Percentiles rank a stretch among this genome's conserved stretches.
Evolutionary conservation across 305 asterid genomes (phyloP).

Genomic region (Fraxinus sp.): DNA sequence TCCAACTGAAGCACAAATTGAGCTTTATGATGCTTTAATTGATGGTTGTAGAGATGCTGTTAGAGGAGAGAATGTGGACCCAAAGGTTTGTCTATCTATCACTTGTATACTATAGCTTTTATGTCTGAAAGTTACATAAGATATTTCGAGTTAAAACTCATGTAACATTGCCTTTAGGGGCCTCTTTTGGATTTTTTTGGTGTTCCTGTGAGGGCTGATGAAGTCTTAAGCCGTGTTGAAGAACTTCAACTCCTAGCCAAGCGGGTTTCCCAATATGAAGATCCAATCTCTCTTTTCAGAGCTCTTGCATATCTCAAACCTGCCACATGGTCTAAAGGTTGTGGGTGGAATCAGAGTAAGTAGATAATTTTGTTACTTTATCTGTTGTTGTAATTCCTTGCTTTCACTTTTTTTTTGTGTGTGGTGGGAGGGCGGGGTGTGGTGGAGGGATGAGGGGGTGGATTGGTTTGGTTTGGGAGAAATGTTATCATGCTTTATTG

Average conservation of each 20-base stretch:
- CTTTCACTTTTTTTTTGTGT: neutral
- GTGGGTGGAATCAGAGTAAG: conserved; percentile 99
- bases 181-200: conserved; percentile 98
- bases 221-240: conserved; percentile 82
- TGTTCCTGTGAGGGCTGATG: conserved; percentile 95
- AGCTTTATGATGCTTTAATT: conserved; percentile 84
- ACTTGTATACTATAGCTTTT: conserved; percentile 7
- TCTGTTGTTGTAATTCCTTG: conserved; percentile 5
- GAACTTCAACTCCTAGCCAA: conserved; percentile 94
- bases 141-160: conserved; percentile 31
- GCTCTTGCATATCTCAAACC: conserved; percentile 85
- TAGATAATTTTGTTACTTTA: conserved; percentile 13
- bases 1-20: conserved; percentile 86
- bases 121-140: conserved; percentile 9
- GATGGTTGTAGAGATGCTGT: conserved; percentile 95
- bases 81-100: conserved; percentile 57
- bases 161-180: conserved; percentile 49
- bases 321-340: conserved; percentile 98
- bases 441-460: neutral
- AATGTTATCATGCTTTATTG: conserved; percentile 17
- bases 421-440: neutral
- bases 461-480: neutral
- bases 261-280: conserved; percentile 80
- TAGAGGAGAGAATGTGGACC: conserved; percentile 65
- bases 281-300: conserved; percentile 86